Evolutionary conservation across 495 filamentous ascomycete species (phyloP).

Genomic region (Cercophora samala): DNA sequence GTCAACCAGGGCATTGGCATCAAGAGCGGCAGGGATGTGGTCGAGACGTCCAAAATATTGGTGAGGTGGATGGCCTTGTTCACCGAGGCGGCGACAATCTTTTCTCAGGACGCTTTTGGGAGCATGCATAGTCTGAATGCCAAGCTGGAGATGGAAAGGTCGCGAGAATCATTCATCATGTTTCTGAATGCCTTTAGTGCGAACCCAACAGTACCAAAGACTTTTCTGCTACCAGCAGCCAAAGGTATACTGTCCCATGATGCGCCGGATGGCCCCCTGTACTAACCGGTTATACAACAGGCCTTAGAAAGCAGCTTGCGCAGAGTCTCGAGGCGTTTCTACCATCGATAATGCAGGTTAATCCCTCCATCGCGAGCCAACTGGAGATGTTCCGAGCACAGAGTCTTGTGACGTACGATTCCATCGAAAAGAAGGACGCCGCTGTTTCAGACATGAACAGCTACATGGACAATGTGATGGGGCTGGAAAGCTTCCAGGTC

Average conservation of each 20-base stretch:
- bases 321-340: conserved; percentile 50
- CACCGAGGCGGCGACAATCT: conserved; percentile 39
- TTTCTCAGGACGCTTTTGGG: conserved; percentile 39
- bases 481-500: conserved; percentile 54
- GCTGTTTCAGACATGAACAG: conserved; percentile 45
- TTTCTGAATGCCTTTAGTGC: conserved; percentile 49
- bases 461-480: conserved; percentile 53
- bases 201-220: conserved; percentile 45
- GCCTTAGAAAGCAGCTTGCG: conserved; percentile 44
- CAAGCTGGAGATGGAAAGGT: conserved; percentile 46
- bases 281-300: conserved; percentile 29
- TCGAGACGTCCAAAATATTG: conserved; percentile 35
- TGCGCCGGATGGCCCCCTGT: conserved; percentile 13
- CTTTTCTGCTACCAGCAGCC: conserved; percentile 41
- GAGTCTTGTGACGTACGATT: conserved; percentile 45
- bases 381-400: conserved; percentile 53
- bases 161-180: conserved; percentile 54
- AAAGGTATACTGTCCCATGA: conserved; percentile 38
- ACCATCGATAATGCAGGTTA: conserved; percentile 49
- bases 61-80: conserved; percentile 47
- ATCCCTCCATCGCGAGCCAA: conserved; percentile 46
- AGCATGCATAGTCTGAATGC: conserved; percentile 40
- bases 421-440: conserved; percentile 45
- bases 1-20: conserved; percentile 42
- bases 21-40: conserved; percentile 32